A percentile compares a stretch with the other conserved stretches of the same genome.
phyloP scores from a whole-genome alignment of 2,329 filamentous ascomycete species.

The Claviceps maximensis region DNA sequence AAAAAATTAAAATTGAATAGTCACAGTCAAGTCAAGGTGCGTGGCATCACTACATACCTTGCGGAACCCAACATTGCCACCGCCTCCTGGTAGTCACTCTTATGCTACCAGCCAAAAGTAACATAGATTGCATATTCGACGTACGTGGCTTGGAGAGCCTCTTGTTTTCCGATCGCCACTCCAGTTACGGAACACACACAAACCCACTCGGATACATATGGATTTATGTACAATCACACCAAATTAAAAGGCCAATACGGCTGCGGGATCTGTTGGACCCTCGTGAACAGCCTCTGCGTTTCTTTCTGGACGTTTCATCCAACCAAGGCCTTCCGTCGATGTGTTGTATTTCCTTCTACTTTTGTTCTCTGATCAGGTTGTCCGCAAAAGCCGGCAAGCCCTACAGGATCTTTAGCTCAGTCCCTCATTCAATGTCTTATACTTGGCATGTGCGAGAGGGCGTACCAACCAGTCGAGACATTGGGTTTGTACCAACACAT shows the following conservation, averaged over 20 bases:
- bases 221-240: not conserved
- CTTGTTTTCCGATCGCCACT: not conserved
- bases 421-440: not conserved
- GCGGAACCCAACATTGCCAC: not conserved
- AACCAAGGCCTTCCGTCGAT: not conserved
- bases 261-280: not conserved
- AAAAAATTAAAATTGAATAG: too few species aligned
- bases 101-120: not conserved
- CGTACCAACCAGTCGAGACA: not conserved
- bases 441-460: not conserved
- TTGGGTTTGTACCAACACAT: not conserved
- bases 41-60: not conserved
- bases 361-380: not conserved
- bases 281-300: not conserved
- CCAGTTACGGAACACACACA: not conserved
- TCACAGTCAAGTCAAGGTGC: not conserved
- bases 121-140: not conserved
- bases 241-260: not conserved
- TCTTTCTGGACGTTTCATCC: not conserved
- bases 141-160: not conserved
- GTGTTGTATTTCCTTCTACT: not conserved
- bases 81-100: not conserved
- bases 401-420: not conserved
- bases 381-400: not conserved
- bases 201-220: not conserved